Base-by-base conservation (phyloP, 202 grass and related monocot species). In the Sporobolus alterniflorus region DNA sequence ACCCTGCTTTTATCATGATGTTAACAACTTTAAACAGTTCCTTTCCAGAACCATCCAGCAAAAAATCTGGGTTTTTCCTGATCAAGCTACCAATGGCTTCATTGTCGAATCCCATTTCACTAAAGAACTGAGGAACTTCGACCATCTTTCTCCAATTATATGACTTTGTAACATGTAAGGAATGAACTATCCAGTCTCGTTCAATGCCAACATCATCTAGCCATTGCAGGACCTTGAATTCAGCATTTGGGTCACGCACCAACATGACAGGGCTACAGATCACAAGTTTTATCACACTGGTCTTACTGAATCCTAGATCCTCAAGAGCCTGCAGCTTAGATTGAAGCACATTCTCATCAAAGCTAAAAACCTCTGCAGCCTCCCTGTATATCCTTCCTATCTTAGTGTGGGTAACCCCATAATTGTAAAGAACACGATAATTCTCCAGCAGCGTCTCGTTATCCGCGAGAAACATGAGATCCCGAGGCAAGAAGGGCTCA, bases 401-500 rank as follows among this genome's bases (percentile, higher is more conserved):
- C 87, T 85, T 94, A 48, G 56, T 60, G 41, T 81, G 89, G 1
- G 25, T 60, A 74, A 94, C 22, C 22, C 89, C 89, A 68, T 94
- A 92, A 50, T 89, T 90, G 77, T 84, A 89, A 54, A 94, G 87
- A 67, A 51, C 42, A 12, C n/a, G 64, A 68, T 87, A 91, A 51
- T 87, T 94, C 3, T 56, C 14, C 16, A 91, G 59, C 74, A 94
- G 31, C 0, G 50, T 20, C 73, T 85, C 84, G n/a, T 89, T 75
- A 75, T 94, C 92, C 0, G 43, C 63, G 17, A 94, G 89, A 43
- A 92, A 94, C 76, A 94, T 83, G 77, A 92, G 88, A 79, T 92
- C 81, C 41, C 36, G 76, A 69, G 87, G 92, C 66, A 94, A 73
- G 24, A 90, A 60, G 11, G 76, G n/a, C 22, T 74, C 50, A 49